Percentiles rank a stretch among this genome's conserved stretches.
Conservation (phyloP, 1,139 yeast genomes). For the Candida sanyaensis region DNA sequence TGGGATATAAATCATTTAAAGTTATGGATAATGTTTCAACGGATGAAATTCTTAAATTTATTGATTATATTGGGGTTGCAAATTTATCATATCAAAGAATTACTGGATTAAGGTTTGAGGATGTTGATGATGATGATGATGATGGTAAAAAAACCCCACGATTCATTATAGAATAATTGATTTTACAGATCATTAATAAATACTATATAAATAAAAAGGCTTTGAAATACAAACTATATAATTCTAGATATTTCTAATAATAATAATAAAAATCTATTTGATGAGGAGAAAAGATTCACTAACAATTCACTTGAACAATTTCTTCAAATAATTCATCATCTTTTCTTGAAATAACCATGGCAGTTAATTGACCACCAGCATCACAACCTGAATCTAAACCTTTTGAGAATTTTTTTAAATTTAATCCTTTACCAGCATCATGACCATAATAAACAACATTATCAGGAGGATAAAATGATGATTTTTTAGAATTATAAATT, state of each 20-base stretch:
- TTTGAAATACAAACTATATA: too few relatives aligned
- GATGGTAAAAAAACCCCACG: neutral
- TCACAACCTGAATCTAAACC: slow-evolving; percentile 88
- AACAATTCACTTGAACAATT: slow-evolving; percentile 15
- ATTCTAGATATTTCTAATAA: too few relatives aligned
- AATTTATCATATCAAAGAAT: neutral
- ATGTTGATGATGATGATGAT: too few relatives aligned
- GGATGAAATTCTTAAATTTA: neutral
- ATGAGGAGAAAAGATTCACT: neutral
- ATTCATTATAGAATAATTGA: neutral
- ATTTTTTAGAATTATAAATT: slow-evolving; percentile 58
- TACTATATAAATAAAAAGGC: too few relatives aligned
- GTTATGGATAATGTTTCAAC: neutral
- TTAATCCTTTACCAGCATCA: slow-evolving; percentile 79
- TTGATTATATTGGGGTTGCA: slow-evolving; percentile 3
- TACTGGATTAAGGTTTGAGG: neutral
- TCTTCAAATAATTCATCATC: slow-evolving; percentile 9
- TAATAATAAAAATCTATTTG: too few relatives aligned
- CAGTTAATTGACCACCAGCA: slow-evolving; percentile 69
- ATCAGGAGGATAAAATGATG: slow-evolving; percentile 23
- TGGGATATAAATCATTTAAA: neutral
- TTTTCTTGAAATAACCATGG: slow-evolving; percentile 42
- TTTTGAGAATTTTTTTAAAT: slow-evolving; percentile 60
- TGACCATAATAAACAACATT: slow-evolving; percentile 83
- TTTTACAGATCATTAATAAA: too few relatives aligned